Base-by-base conservation (phyloP, 352 stramenopile species). In the Pythium dissimile region DNA sequence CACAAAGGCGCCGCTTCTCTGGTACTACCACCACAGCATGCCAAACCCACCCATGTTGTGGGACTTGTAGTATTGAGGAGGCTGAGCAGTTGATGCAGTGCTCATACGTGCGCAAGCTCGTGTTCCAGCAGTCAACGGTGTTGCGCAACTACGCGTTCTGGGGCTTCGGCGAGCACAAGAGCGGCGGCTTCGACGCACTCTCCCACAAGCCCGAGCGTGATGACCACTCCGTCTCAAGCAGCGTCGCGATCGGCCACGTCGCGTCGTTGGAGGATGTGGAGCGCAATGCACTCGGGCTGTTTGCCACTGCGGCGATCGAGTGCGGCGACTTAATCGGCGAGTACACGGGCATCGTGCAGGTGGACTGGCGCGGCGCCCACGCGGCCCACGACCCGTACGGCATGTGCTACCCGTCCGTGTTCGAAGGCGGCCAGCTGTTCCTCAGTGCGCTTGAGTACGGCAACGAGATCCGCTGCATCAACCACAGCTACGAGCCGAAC, bases 401-500 rank as follows among this genome's bases (percentile, higher is more conserved):
- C 26, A 74, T 90, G 38, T 79, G 67, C 52, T 92, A 89, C 39
- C 82, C 80, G 53, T 89, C 75, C 16, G 68, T 87, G 44, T 92
- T 79, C 37, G 73, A 89, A 57, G 59, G 53, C 11, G 78, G 82
- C 10, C 67, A 89, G 42, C 41, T 92, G 59, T 88, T 86, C 57
- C 66, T 90, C 34, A 88, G 74, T 44, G 76, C 82, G 0, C 70
- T 60, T 28, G 78, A 89, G 54, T 88, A 85, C 48, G 80, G 80
- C 66, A 92, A 92, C 62, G 61, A 69, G 46, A 88, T 88, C 24
- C 83, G 80, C 26, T 90, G 82, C 57, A 85, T 90, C 48, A 90
- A 92, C 54, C 82, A 92, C 64, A 89, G 77, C 62, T 69, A 45
- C 18, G 65, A 51, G 5, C 72, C 78, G 26, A 92, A 88, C 52